Evolutionary conservation across 2,329 filamentous ascomycete species (phyloP).

Genomic region (Nannizziopsis arthrosporioides): DNA sequence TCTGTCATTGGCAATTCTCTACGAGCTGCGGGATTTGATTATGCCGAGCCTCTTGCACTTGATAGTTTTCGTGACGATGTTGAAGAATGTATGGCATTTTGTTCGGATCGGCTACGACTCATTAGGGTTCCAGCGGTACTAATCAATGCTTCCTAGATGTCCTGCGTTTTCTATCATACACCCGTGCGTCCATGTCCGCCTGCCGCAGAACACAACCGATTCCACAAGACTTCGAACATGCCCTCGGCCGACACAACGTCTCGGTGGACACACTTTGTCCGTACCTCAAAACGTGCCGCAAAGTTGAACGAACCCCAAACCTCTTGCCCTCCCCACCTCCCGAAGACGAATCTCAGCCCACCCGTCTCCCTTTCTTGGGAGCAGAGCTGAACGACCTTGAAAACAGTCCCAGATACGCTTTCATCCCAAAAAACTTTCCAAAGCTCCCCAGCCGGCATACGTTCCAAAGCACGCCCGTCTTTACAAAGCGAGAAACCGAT

Average conservation of each 20-base stretch:
- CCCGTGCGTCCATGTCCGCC: slow-evolving; percentile 47
- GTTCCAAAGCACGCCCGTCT: slow-evolving; percentile 50
- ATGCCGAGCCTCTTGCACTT: slow-evolving; percentile 44
- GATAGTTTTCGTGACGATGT: slow-evolving; percentile 44
- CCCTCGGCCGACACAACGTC: slow-evolving; percentile 25
- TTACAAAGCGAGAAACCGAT: slow-evolving; percentile 47
- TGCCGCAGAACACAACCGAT: slow-evolving; percentile 45
- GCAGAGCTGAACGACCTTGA: slow-evolving; percentile 39
- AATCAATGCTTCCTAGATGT: slow-evolving; percentile 36
- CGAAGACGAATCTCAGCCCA: slow-evolving; percentile 27
- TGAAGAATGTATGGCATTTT: slow-evolving; percentile 46
- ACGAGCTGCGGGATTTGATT: slow-evolving; percentile 43
- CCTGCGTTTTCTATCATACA: slow-evolving; percentile 41
- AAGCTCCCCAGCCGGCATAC: slow-evolving; percentile 53
- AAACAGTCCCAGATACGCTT: slow-evolving; percentile 38
- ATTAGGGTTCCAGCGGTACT: background rate
- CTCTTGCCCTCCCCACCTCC: slow-evolving; percentile 32
- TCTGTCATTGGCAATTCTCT: slow-evolving; percentile 45
- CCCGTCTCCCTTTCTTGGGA: slow-evolving; percentile 38
- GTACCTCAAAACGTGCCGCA: slow-evolving; percentile 25
- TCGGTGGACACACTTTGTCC: slow-evolving; percentile 26
- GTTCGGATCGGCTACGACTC: background rate
- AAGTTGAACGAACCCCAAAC: slow-evolving; percentile 22
- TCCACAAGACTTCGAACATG: slow-evolving; percentile 47
- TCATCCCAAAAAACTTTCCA: slow-evolving; percentile 51